Base-by-base conservation (phyloP, 2,329 filamentous ascomycete species). In the Monilinia polystroma region DNA sequence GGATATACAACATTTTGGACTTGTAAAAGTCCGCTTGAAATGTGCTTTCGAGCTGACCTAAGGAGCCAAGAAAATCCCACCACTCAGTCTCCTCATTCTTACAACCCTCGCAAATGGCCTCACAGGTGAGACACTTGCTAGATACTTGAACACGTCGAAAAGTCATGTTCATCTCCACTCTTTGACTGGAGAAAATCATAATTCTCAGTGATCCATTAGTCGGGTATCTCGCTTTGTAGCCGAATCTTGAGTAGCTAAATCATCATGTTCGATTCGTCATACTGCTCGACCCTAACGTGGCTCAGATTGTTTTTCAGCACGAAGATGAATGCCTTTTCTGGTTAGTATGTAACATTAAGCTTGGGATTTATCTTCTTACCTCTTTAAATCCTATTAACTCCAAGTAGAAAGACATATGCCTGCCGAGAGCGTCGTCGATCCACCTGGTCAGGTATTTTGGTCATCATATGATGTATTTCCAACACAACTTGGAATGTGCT, bases 151-250 rank as follows among this genome's bases (percentile, higher is more conserved):
- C 12, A 8, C 14, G 26, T 26, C 23, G 23, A 16, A 76, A 76
- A 3, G 75, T 62, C 72, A 77, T 74, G 59, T 74, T 75, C 73
- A 77, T 77, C 20, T 72, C 73, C 5, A 75, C 74, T 35, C 68
- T 67, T 55, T 78, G 76, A 14, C 75, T 74, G 75, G 76, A 29
- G 35, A 67, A 51, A 77, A 75, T 23, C 73, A 75, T 18, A 43
- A 52, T 2, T 71, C 62, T 74, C 74, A 77, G 4, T 70, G 55
- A 41, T 43, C 53, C 1, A 55, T 18, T 1, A 77, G 60, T 67
- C 74, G 60, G n/a, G 77, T 66, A 26, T 70, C 64, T 41, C 56
- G 66, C 55, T 70, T 70, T 2, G 69, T 70, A 7, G 38, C 55
- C 32, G 66, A 69, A 51, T 77, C 73, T 58, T 74, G 68, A 11